A percentile compares a stretch with the other conserved stretches of the same genome.
Conservation (phyloP, 1,139 yeast species). For the Taphrina deformans region DNA sequence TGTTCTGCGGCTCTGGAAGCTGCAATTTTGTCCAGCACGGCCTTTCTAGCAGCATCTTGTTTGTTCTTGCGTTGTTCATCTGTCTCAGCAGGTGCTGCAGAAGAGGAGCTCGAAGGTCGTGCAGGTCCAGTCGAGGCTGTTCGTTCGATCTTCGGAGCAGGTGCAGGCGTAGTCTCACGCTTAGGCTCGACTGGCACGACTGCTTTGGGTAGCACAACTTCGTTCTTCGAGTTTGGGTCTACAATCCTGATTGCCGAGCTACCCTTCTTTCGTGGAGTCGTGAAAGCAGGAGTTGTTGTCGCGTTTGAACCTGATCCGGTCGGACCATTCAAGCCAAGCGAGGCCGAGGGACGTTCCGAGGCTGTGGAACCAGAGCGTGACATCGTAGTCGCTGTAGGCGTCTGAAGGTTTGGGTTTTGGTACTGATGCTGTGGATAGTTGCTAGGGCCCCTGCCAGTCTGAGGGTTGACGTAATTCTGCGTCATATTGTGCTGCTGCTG, state of each 20-base stretch:
- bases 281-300: constrained; percentile 13
- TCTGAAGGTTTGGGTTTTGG: constrained; percentile 21
- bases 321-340: not conserved
- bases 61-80: constrained; percentile 27
- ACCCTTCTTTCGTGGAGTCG: constrained; percentile 34
- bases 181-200: constrained; percentile 38
- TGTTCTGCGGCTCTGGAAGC: constrained; percentile 24
- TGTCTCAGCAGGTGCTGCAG: constrained; percentile 1
- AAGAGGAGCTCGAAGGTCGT: not conserved
- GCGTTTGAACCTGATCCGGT: constrained; percentile 1
- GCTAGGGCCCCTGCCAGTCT: constrained; percentile 9
- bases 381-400: constrained; percentile 4
- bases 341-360: constrained; percentile 18
- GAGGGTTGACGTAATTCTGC: constrained; percentile 20
- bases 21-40: constrained; percentile 16
- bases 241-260: constrained; percentile 41
- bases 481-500: constrained; percentile 3
- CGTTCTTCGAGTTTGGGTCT: constrained; percentile 40
- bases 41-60: constrained; percentile 26
- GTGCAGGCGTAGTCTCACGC: constrained; percentile 1
- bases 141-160: constrained; percentile 13
- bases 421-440: constrained; percentile 20
- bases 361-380: constrained; percentile 12
- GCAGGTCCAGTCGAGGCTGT: constrained; percentile 7
- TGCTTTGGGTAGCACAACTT: constrained; percentile 39